These are phyloP conservation scores for Neonectria neomacrospora DNA, from an alignment of 2,329 filamentous ascomycete genomes.

Conservation along the genomic window DNA sequence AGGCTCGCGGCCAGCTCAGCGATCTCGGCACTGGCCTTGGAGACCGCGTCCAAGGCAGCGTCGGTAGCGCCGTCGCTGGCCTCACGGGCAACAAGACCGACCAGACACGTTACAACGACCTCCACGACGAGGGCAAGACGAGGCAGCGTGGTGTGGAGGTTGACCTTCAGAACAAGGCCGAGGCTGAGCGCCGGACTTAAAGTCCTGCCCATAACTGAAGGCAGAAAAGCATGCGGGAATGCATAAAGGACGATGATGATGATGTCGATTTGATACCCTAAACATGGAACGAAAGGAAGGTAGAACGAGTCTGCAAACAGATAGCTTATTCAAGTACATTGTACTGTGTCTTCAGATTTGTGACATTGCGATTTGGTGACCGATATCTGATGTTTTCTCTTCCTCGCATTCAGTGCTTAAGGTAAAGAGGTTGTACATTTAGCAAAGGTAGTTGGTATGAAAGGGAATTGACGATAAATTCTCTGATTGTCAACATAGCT, in stretches of 20 bases:
- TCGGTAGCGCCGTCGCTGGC: slow-evolving; percentile 78
- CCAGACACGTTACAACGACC: slow-evolving; percentile 71
- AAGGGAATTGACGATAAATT: too few relatives aligned
- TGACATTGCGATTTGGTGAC: neutral
- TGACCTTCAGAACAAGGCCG: slow-evolving; percentile 79
- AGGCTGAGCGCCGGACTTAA: slow-evolving; percentile 51
- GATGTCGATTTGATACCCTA: slow-evolving; percentile 27
- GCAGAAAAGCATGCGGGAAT: too few relatives aligned
- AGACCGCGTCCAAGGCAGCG: slow-evolving; percentile 74
- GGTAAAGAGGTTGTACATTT: too few relatives aligned
- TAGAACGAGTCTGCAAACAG: neutral
- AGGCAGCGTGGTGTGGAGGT: slow-evolving; percentile 84
- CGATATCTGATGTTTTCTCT: too few relatives aligned
- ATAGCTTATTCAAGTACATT: slow-evolving; percentile 10
- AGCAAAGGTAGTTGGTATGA: too few relatives aligned
- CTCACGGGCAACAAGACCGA: slow-evolving; percentile 76
- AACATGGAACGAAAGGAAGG: neutral
- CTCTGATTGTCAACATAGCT: too few relatives aligned
- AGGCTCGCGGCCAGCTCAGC: slow-evolving; percentile 83
- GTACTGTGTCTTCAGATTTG: neutral
- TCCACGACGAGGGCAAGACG: slow-evolving; percentile 87
- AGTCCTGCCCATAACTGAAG: neutral
- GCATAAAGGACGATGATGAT: neutral
- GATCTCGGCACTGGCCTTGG: slow-evolving; percentile 75
- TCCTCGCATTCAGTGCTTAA: too few relatives aligned